Base-by-base conservation (phyloP, 345 rosid genomes). In the Lumnitzera littorea region DNA sequence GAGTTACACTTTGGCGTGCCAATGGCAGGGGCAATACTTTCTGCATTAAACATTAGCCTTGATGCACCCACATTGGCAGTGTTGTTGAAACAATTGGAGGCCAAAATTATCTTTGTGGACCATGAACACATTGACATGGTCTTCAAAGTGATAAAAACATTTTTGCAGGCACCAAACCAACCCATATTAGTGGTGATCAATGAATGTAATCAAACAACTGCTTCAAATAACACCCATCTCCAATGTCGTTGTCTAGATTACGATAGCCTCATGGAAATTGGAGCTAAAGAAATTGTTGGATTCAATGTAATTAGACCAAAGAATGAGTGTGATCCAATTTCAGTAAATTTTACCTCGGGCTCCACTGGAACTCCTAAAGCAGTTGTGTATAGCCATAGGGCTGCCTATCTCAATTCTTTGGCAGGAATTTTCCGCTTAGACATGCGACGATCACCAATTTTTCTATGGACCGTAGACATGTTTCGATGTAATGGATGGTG, bases 401-500 rank as follows among this genome's bases (percentile, higher is more conserved):
- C 82, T 0, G 68, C 78, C 12, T 85, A 75, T 65, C 62, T 82
- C 17, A 82, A 80, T 55, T 76, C 86, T n/a, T 52, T 80, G 57
- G 82, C 78, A 3, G 65, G 54, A 14, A 66, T 75, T 20, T 66
- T 59, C 55, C 62, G 68, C 27, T 74, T 53, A 16, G 79, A 70
- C 41, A 58, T 82, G 78, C 48, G 60, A 50, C 46, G 65, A 36
- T 58, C 41, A 11, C 63, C 82, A 0, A 82, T 78, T 61, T 74
- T 82, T 61, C 61, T 82, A 1, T 84, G 91, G 91, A 82, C 85
- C 2, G 68, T 82, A 3, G 87, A 82, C 71, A 84, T 84, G 87
- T 84, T 82, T 65, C 76, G 87, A 8, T 85, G 91, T 63, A 85
- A 85, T 15, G 87, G 91, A 1, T 85, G 91, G 91, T 85, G 91